Evolutionary conservation across 23 red algal species (phyloP).

Genomic region (Porphyridium purpureum): DNA sequence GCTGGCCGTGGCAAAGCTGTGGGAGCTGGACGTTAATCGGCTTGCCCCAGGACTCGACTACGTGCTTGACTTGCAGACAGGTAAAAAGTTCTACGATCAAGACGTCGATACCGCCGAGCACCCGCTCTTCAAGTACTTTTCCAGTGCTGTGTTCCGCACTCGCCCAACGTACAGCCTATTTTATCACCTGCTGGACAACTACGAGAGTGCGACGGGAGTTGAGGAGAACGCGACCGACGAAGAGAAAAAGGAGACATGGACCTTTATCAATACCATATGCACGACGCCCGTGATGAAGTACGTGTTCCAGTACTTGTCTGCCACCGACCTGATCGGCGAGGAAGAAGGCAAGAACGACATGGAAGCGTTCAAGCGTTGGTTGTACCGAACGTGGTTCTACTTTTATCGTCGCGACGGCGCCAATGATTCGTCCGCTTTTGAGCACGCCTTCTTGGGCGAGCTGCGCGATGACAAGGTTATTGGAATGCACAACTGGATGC

Average conservation of each 20-base stretch:
- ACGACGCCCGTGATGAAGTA: slow-evolving; percentile 15
- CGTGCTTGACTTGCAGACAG: slow-evolving; percentile 5
- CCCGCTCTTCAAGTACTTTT: slow-evolving; percentile 30
- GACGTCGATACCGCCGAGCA: slow-evolving; percentile 17
- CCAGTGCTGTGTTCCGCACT: slow-evolving; percentile 12
- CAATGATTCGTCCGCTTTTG: slow-evolving; percentile 22
- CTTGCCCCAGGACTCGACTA: slow-evolving; percentile 22
- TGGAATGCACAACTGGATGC: slow-evolving; percentile 55
- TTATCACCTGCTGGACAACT: slow-evolving; percentile 32
- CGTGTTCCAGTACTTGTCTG: slow-evolving; percentile 1
- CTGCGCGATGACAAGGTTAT: slow-evolving; percentile 25
- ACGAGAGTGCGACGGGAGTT: slow-evolving; percentile 20
- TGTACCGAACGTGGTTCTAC: slow-evolving; percentile 32
- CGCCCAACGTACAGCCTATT: slow-evolving; percentile 23
- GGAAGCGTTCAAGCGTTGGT: slow-evolving; percentile 7
- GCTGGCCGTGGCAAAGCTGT: slow-evolving; percentile 2
- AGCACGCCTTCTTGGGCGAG: slow-evolving; percentile 62
- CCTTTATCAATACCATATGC: slow-evolving; percentile 19
- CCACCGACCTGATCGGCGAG: not conserved
- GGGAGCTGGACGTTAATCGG: slow-evolving; percentile 36
- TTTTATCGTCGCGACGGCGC: slow-evolving; percentile 7
- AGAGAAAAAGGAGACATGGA: slow-evolving; percentile 18
- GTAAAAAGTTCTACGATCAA: slow-evolving; percentile 1
- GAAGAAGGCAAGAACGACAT: slow-evolving; percentile 1
- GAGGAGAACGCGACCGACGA: slow-evolving; percentile 15